Conservation (phyloP, 257 asterid species). For the Plectranthus barbatus region DNA sequence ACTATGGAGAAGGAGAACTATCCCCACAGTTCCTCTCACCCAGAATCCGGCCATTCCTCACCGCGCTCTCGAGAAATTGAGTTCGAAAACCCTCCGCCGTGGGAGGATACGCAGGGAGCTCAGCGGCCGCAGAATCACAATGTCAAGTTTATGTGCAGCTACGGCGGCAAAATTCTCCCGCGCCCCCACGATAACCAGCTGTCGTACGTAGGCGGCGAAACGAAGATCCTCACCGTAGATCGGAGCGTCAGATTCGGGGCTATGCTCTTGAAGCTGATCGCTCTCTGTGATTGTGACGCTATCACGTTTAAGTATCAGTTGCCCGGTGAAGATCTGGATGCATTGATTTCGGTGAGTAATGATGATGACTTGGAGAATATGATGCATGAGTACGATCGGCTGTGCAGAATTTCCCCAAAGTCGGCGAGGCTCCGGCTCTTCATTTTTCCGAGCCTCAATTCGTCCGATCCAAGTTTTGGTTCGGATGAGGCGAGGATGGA, state of each 20-base stretch:
- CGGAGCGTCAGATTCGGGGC: conserved; percentile 42
- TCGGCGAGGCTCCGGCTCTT: conserved; percentile 78
- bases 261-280: conserved; percentile 43
- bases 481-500: conserved; percentile 65
- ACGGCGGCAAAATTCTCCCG: conserved; percentile 82
- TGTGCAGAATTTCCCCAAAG: conserved; percentile 49
- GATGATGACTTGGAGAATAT: conserved; percentile 91
- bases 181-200: conserved; percentile 81
- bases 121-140: conserved; percentile 33
- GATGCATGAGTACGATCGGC: conserved; percentile 85
- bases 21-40: conserved; percentile 49
- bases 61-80: conserved; percentile 83
- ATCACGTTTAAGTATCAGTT: conserved; percentile 77
- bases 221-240: conserved; percentile 79
- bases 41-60: conserved; percentile 86
- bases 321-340: too few species aligned
- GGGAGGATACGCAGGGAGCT: conserved; percentile 50
- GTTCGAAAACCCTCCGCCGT: conserved; percentile 58
- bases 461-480: conserved; percentile 49
- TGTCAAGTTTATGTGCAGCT: conserved; percentile 90
- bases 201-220: conserved; percentile 82
- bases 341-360: conserved; percentile 78
- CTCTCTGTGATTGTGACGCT: conserved; percentile 41
- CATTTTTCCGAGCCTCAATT: conserved; percentile 36
- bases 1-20: conserved; percentile 43